Evolutionary conservation across 1,139 yeast species (phyloP).

Genomic region (Pichia sp.): DNA sequence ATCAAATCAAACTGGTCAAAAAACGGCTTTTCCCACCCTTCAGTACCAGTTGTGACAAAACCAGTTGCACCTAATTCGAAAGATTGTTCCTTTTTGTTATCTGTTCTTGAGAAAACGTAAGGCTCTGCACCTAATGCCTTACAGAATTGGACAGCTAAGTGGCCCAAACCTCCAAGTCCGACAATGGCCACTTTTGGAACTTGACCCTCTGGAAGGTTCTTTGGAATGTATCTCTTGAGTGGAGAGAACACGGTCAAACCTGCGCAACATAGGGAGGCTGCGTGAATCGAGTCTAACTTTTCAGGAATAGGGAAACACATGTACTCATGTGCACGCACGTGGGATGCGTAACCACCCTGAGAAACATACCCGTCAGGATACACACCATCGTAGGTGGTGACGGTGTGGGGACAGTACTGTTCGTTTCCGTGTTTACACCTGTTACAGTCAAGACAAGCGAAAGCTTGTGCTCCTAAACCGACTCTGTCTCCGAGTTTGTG

Average conservation of each 20-base stretch:
- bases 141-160: slow-evolving; percentile 52
- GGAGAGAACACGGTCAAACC: slow-evolving; percentile 63
- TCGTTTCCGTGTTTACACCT: slow-evolving; percentile 46
- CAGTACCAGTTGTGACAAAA: slow-evolving; percentile 46
- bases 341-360: slow-evolving; percentile 63
- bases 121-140: slow-evolving; percentile 57
- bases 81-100: slow-evolving; percentile 48
- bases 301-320: slow-evolving; percentile 57
- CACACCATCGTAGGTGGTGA: slow-evolving; percentile 42
- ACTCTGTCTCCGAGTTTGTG: slow-evolving; percentile 56
- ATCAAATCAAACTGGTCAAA: slow-evolving; percentile 43
- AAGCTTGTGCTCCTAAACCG: slow-evolving; percentile 56
- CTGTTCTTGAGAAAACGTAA: slow-evolving; percentile 50
- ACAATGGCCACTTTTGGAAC: slow-evolving; percentile 48
- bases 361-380: slow-evolving; percentile 41
- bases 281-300: slow-evolving; percentile 40
- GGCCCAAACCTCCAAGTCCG: slow-evolving; percentile 62
- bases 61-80: slow-evolving; percentile 47
- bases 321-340: slow-evolving; percentile 51
- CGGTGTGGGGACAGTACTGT: slow-evolving; percentile 43
- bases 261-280: slow-evolving; percentile 65
- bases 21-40: slow-evolving; percentile 37
- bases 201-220: slow-evolving; percentile 34
- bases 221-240: slow-evolving; percentile 38
- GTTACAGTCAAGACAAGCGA: slow-evolving; percentile 45